Evolutionary conservation across 75 land plant genomes (phyloP), one percentile per base, ranked within the genome.

Genomic region (Sequoia sempervirens): DNA sequence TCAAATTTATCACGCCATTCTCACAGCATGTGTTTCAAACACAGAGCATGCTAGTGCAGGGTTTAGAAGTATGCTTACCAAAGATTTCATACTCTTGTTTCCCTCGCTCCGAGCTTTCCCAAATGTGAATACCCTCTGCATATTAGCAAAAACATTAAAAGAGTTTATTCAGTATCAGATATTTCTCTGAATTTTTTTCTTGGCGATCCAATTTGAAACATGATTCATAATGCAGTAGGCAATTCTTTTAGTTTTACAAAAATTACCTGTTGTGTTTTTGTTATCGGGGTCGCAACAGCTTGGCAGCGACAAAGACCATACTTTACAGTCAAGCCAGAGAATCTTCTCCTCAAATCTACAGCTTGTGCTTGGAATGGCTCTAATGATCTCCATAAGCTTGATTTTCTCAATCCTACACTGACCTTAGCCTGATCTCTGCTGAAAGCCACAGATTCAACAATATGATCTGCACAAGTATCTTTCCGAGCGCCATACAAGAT

Each of bases 91-190:
- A 82, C 93, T 84, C 86, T 93, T 97, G 90, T 97, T 87, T 36
- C 99, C 99, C 84, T 97, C 95, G 82, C 99, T 94, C 92, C 84
- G 91, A 58, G 95, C 96, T 86, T 97, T 96, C 12, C 99, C 98
- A 80, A 97, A 97, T 43, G 93, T 92, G 85, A 93, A 97, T 5
- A 97, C 98, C 58, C 98, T 83, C 99, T 97, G 90, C 83, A 82
- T 18, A 52, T 36, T 17, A 41, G 43, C 64, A 66, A 3, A 84
- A 47, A 15, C 64, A 69, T 58, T 4, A 36, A 15, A 76, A 76
- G 28, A 41, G 64, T 58, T 40, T 41, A 58, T 30, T 54, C 15
- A 20, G 26, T 28, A 81, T 17, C 15, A 45, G 13, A 32, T 50
- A 70, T 61, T 34, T 3, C 26, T 47, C 61, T 70, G 40, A 85